Evolutionary conservation across 257 asterid genomes (phyloP).

Genomic region (Rehmannia glutinosa): DNA sequence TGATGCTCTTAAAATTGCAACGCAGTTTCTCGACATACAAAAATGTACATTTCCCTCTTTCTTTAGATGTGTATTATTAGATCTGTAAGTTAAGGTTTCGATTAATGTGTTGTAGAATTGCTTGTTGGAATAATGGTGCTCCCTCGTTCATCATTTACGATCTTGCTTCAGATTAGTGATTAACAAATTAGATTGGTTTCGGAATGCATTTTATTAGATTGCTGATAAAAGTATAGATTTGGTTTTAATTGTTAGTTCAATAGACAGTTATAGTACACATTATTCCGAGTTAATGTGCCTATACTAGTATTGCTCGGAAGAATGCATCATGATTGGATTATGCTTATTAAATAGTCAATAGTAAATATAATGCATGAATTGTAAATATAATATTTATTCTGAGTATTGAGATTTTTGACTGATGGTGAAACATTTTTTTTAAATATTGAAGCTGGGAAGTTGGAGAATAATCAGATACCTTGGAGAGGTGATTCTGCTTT

Average conservation of each 20-base stretch:
- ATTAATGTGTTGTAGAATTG: not conserved
- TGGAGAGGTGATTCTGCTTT: conserved; percentile 95
- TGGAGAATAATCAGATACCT: conserved; percentile 52
- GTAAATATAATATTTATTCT: not conserved
- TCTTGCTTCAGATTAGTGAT: not conserved
- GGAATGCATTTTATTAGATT: not conserved
- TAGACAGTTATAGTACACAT: not conserved
- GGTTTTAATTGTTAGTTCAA: not conserved
- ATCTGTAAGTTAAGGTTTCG: conserved; percentile 22
- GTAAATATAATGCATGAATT: not conserved
- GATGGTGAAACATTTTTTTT: conserved; percentile 7
- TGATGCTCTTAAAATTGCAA: conserved; percentile 73
- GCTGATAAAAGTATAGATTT: not conserved
- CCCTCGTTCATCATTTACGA: not conserved
- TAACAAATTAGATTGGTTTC: not conserved
- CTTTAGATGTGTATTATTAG: conserved; percentile 5
- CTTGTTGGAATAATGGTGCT: not conserved
- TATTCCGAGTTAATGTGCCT: not conserved
- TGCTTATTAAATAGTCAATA: not conserved
- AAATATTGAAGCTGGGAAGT: conserved; percentile 72
- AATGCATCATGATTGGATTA: not conserved
- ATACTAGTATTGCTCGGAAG: not conserved
- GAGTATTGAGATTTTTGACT: conserved; percentile 1
- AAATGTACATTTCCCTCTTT: conserved; percentile 45
- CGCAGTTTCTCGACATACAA: conserved; percentile 83